A percentile compares a stretch with the other conserved stretches of the same genome.
Conservation (phyloP, 345 rosid genomes). For the Gossypium longicalyx region DNA sequence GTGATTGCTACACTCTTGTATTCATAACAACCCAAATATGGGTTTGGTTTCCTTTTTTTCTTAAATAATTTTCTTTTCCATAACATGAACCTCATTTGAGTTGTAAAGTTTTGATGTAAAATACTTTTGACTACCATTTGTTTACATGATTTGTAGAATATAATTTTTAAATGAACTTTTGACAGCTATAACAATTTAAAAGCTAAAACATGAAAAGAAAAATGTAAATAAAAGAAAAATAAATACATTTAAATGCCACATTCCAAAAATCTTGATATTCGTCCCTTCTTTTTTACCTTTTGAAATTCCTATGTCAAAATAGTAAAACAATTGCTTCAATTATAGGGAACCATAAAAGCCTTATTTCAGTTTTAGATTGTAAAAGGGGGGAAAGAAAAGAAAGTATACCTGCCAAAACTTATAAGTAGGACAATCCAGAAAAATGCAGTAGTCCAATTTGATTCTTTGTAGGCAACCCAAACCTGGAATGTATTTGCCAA, state of each 20-base stretch:
- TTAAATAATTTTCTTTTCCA: too few relatives aligned
- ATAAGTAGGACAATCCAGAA: conserved; percentile 67
- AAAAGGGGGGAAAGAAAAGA: background rate
- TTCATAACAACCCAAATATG: background rate
- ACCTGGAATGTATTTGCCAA: conserved; percentile 31
- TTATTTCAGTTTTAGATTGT: background rate
- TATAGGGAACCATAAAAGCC: background rate
- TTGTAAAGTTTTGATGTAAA: background rate
- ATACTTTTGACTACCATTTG: background rate
- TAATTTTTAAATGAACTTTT: background rate
- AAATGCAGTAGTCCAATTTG: conserved; percentile 54
- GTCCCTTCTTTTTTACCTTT: background rate
- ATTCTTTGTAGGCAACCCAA: conserved; percentile 86
- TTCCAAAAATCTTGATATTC: background rate
- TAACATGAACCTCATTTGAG: background rate
- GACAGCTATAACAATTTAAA: background rate
- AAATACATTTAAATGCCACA: background rate
- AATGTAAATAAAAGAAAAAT: background rate
- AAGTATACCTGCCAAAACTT: conserved; percentile 74
- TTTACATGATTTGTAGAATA: background rate
- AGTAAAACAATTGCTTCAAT: background rate
- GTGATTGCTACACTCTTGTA: background rate
- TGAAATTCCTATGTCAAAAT: background rate
- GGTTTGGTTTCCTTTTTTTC: too few relatives aligned
- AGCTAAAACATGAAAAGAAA: background rate